Base-by-base conservation (phyloP, 306 rosid genomes). In the Medicago lupulina region DNA sequence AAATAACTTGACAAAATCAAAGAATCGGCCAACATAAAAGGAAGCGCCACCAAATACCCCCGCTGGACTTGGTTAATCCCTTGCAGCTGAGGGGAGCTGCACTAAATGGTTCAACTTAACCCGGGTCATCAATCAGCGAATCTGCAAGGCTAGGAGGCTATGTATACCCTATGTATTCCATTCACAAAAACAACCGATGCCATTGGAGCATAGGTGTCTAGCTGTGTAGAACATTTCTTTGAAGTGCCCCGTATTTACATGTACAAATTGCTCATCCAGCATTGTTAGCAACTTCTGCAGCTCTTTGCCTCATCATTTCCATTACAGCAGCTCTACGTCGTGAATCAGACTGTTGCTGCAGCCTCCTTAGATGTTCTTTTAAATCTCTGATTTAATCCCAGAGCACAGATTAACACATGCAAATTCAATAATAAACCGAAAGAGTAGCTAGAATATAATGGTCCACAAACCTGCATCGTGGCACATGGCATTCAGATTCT, bases 251-350 rank as follows among this genome's bases (percentile, higher is more conserved):
- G 75, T 82, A 79, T 80, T 66, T 86, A 76, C 82, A 86, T 55
- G 63, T 63, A 77, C 71, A 78, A 59, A 74, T 39, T 74, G 76
- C 73, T 90, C 84, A 96, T 69, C 91, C 89, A 38, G 90, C 79
- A 71, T 80, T 92, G 85, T 79, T 93, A 58, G 94, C 91, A 79
- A 89, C 91, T 87, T 96, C 99, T 11, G 96, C 98, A 70, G 99
- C 99, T 85, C 99, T 86, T 86, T 95, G 98, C 83, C 99, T 92
- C 99, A 96, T 96, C 98, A 96, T 96, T 83, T 96, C 99, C 91
- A 89, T 96, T 81, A 96, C 98, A 44, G 99, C 98, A 63, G 98
- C 98, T 88, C 97, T 89, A 71, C 99, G 86, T 54, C 99, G 79
- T 9, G 99, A 96, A 73, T 96, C 99, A 73, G 99, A 89, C 79